Percentiles rank a stretch among this genome's conserved stretches.
phyloP scores from a whole-genome alignment of 2,329 filamentous ascomycete species.

The Diaporthe humulicola region DNA sequence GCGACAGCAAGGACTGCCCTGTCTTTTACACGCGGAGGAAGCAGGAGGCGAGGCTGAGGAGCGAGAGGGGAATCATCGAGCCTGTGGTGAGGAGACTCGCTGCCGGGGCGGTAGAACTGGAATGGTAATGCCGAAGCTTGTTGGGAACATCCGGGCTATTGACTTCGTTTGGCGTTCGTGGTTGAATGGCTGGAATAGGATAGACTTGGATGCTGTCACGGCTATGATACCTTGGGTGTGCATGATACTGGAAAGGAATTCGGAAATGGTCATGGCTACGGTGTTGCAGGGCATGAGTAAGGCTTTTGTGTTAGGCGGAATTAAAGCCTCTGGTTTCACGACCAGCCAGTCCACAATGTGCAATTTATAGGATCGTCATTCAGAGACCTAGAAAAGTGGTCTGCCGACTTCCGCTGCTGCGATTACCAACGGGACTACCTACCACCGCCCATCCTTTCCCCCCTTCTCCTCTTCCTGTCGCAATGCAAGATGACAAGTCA shows the following conservation, averaged over 20 bases:
- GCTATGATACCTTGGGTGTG: neutral
- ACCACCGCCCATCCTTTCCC: slow-evolving; percentile 17
- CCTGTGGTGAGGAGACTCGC: slow-evolving; percentile 52
- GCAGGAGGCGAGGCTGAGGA: slow-evolving; percentile 64
- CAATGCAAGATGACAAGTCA: slow-evolving; percentile 28
- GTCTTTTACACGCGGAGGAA: slow-evolving; percentile 87
- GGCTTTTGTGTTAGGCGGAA: neutral
- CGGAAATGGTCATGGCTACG: neutral
- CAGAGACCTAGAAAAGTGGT: slow-evolving; percentile 17
- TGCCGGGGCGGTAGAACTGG: slow-evolving; percentile 46
- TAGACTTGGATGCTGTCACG: neutral
- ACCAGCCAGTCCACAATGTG: neutral
- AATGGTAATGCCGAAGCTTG: slow-evolving; percentile 49
- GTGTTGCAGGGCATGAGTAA: neutral
- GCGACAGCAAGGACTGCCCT: slow-evolving; percentile 92
- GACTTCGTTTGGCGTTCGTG: neutral
- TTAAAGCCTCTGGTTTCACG: neutral
- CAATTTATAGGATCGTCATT: slow-evolving; percentile 35
- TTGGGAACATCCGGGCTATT: slow-evolving; percentile 36
- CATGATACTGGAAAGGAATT: neutral
- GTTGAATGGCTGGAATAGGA: neutral
- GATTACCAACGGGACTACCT: slow-evolving; percentile 25
- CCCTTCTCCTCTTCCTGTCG: neutral
- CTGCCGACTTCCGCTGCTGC: slow-evolving; percentile 25
- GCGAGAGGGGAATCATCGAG: slow-evolving; percentile 54